A percentile compares a stretch with the other conserved stretches of the same genome.
Conservation (phyloP, 1,139 yeast species). For the Diutina siamensis region DNA sequence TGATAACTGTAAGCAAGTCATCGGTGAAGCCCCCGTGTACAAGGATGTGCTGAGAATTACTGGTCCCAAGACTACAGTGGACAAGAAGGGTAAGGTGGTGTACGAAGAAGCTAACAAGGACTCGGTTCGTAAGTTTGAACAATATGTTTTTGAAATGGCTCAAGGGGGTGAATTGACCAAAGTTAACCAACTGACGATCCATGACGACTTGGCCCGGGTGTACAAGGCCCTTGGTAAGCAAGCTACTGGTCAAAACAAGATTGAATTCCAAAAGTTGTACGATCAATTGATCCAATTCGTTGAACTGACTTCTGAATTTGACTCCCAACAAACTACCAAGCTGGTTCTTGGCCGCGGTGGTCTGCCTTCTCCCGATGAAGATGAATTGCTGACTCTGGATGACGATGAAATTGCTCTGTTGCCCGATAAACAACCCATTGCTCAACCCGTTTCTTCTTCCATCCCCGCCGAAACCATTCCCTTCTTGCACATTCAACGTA, state of each 20-base stretch:
- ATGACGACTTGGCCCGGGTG: constrained; percentile 75
- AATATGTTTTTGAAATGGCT: constrained; percentile 94
- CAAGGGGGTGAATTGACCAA: constrained; percentile 82
- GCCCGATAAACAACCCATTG: constrained; percentile 57
- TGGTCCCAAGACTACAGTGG: constrained; percentile 86
- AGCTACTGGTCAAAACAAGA: constrained; percentile 50
- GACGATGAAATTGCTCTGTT: constrained; percentile 79
- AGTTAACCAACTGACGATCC: constrained; percentile 50
- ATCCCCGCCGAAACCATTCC: constrained; percentile 85
- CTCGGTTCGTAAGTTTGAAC: constrained; percentile 87
- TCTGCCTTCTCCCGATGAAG: constrained; percentile 35
- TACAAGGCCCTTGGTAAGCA: constrained; percentile 74
- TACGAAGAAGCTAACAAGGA: constrained; percentile 84
- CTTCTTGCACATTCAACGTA: constrained; percentile 82
- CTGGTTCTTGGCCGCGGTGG: constrained; percentile 25
- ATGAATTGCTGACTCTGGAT: constrained; percentile 15
- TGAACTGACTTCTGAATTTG: constrained; percentile 57
- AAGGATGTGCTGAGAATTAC: constrained; percentile 92
- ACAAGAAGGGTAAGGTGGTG: constrained; percentile 74
- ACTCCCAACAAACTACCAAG: constrained; percentile 34
- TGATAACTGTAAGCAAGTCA: constrained; percentile 87
- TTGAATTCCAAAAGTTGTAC: constrained; percentile 73
- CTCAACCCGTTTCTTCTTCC: constrained; percentile 61
- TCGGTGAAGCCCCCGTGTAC: constrained; percentile 77
- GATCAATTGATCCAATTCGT: constrained; percentile 67